phyloP scores from a whole-genome alignment of 2,329 filamentous ascomycete species.

The Penicillium thymicola region DNA sequence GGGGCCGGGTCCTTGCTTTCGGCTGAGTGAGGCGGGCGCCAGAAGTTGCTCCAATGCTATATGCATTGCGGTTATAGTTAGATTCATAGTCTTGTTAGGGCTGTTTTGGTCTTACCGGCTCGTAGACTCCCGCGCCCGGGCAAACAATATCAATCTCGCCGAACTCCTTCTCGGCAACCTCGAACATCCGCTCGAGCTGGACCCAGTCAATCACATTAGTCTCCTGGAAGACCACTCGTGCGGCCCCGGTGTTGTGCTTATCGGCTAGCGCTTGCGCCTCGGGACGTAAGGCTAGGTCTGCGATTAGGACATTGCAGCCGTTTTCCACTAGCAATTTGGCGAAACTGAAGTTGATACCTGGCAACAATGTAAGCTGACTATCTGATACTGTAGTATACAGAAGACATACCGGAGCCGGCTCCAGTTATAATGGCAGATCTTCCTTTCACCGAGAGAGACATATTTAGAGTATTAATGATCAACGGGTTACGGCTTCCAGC shows the following conservation, averaged over 20 bases:
- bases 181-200: conserved; percentile 50
- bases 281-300: conserved; percentile 44
- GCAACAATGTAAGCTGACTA: neutral
- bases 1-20: conserved; percentile 40
- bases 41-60: conserved; percentile 51
- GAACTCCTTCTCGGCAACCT: conserved; percentile 48
- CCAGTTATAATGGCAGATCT: conserved; percentile 55
- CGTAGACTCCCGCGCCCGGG: conserved; percentile 47
- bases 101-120: conserved; percentile 34
- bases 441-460: conserved; percentile 43
- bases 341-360: conserved; percentile 48
- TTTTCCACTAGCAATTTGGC: conserved; percentile 43
- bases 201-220: conserved; percentile 52
- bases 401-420: conserved; percentile 49
- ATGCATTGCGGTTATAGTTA: neutral
- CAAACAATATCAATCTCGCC: conserved; percentile 48
- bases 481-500: neutral
- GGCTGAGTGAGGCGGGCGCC: conserved; percentile 44
- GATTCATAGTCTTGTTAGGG: neutral
- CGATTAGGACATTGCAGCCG: conserved; percentile 48
- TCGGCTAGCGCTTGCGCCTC: conserved; percentile 44
- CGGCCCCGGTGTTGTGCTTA: conserved; percentile 32
- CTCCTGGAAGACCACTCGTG: conserved; percentile 43
- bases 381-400: neutral
- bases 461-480: conserved; percentile 11